Evolutionary conservation across 73 alveolate species (phyloP).

Genomic region (Paramecium sexaurelia): DNA sequence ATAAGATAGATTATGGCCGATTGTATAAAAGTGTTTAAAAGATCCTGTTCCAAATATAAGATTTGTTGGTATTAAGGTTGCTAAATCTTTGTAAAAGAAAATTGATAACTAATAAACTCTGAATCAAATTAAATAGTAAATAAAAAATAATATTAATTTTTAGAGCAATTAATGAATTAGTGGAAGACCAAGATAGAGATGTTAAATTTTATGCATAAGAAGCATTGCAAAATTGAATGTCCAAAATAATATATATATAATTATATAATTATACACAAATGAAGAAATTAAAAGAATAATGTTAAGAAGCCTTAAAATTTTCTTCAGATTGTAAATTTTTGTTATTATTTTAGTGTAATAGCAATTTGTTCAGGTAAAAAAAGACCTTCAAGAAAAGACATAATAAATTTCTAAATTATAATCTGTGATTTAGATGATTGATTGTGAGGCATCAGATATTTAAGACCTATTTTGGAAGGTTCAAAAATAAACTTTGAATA

Average conservation of each 20-base stretch:
- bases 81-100: constrained; percentile 75
- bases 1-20: constrained; percentile 87
- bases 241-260: background rate
- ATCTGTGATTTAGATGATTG: background rate
- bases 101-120: constrained; percentile 71
- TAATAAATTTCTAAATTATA: background rate
- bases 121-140: constrained; percentile 61
- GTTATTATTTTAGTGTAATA: background rate
- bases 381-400: background rate
- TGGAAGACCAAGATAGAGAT: constrained; percentile 85
- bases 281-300: constrained; percentile 26
- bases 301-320: background rate
- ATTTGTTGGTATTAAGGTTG: constrained; percentile 87
- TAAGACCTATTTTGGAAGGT: background rate
- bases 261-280: background rate
- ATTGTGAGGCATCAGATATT: background rate
- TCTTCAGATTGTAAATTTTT: background rate
- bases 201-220: constrained; percentile 86
- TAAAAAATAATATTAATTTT: background rate
- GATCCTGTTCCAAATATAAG: constrained; percentile 96
- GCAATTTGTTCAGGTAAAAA: background rate
- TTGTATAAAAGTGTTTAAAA: constrained; percentile 85
- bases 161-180: constrained; percentile 67
- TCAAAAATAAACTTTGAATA: background rate
- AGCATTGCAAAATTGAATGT: constrained; percentile 72